phyloP scores from a whole-genome alignment of 139 green algal species.

The Chlamydomonas sp. region DNA sequence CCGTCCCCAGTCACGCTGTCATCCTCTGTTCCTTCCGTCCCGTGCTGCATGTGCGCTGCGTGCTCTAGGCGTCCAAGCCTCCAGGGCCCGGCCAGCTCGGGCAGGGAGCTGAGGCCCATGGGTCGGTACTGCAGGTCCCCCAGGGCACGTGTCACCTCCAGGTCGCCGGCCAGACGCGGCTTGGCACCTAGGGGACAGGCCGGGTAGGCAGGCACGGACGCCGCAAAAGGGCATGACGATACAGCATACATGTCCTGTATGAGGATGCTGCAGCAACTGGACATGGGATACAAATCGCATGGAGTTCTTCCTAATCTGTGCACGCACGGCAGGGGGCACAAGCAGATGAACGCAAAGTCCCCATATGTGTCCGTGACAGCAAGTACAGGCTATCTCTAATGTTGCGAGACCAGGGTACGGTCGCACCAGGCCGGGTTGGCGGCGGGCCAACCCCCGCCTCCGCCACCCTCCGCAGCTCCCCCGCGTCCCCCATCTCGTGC shows the following conservation, averaged over 20 bases:
- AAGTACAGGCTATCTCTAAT: too few species aligned
- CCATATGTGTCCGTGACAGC: too few species aligned
- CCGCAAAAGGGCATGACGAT: neutral
- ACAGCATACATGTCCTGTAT: neutral
- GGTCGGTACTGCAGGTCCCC: slow-evolving; percentile 56
- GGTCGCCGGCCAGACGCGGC: slow-evolving; percentile 55
- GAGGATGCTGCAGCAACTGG: neutral
- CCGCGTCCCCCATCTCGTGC: slow-evolving; percentile 13
- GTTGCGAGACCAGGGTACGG: neutral
- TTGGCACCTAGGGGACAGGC: slow-evolving; percentile 20
- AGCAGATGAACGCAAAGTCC: too few species aligned
- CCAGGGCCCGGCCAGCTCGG: slow-evolving; percentile 26
- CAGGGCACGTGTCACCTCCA: slow-evolving; percentile 62
- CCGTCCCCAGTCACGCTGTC: neutral
- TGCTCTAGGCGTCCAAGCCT: neutral
- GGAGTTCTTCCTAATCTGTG: too few species aligned
- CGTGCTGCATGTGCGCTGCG: too few species aligned
- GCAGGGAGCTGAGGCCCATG: slow-evolving; percentile 41
- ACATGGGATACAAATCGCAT: too few species aligned
- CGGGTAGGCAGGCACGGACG: neutral
- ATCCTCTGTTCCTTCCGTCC: neutral
- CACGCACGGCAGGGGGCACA: too few species aligned
- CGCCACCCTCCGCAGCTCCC: neutral
- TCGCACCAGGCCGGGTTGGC: slow-evolving; percentile 17
- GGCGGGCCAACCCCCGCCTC: neutral